These are phyloP conservation scores for Metrosideros polymorpha DNA, from an alignment of 441 rosid genomes.

Conservation along the genomic window DNA sequence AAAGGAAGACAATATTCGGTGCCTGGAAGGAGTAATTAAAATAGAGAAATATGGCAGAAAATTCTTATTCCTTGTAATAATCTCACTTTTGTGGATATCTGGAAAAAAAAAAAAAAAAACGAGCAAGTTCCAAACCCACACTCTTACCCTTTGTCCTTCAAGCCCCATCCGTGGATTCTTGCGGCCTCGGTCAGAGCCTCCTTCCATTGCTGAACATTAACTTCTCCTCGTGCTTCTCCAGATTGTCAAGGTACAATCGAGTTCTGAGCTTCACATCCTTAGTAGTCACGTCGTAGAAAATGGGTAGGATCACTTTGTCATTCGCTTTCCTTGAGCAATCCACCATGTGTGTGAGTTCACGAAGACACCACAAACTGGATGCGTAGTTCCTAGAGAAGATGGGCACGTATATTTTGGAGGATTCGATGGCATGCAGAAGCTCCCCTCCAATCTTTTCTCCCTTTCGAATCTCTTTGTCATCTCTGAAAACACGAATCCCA, in stretches of 20 bases:
- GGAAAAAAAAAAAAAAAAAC: too few relatives aligned
- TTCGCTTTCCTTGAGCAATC: background rate
- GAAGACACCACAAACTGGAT: background rate
- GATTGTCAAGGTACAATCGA: fast-evolving
- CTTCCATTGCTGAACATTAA: background rate
- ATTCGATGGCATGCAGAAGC: background rate
- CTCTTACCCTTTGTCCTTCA: background rate
- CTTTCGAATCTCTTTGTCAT: background rate
- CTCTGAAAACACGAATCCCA: background rate
- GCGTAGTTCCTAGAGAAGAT: background rate
- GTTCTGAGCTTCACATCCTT: background rate
- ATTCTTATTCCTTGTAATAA: background rate
- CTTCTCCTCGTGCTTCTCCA: background rate
- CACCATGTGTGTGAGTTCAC: background rate
- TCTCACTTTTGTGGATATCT: too few relatives aligned
- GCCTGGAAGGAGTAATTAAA: too few relatives aligned
- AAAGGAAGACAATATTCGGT: fast-evolving
- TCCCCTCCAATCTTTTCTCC: background rate
- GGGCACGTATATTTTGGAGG: background rate
- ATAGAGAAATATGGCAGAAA: background rate
- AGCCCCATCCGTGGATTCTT: background rate
- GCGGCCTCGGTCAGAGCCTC: fast-evolving
- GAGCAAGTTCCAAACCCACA: fast-evolving
- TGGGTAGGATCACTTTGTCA: too few relatives aligned
- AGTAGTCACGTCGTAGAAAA: too few relatives aligned